Evolutionary conservation across 352 stramenopile species (phyloP).

Genomic region (Thalassiosira pacifica): DNA sequence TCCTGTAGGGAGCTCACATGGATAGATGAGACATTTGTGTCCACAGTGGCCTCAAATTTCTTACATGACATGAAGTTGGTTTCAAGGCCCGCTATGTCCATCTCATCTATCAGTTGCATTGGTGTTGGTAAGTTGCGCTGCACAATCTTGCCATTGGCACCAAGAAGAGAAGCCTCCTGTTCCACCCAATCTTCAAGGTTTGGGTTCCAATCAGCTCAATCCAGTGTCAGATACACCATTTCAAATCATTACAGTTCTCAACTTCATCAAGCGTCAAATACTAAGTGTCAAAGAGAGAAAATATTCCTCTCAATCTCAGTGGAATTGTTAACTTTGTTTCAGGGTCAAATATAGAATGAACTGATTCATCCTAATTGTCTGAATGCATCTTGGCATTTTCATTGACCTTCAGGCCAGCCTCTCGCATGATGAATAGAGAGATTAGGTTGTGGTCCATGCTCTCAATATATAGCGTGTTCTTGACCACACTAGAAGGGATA

Average conservation of each 20-base stretch:
- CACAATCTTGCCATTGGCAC: background rate
- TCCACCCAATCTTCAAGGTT: slow-evolving; percentile 3
- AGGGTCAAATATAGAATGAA: slow-evolving; percentile 42
- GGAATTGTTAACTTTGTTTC: slow-evolving; percentile 52
- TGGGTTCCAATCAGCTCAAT: too few species aligned
- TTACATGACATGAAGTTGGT: too few species aligned
- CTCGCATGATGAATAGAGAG: slow-evolving; percentile 62
- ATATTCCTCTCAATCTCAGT: slow-evolving; percentile 53
- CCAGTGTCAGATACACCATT: too few species aligned
- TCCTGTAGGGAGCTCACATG: too few species aligned
- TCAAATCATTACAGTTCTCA: slow-evolving; percentile 16
- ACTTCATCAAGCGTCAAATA: slow-evolving; percentile 36
- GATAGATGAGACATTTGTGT: too few species aligned
- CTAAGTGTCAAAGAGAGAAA: slow-evolving; percentile 61
- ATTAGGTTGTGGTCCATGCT: slow-evolving; percentile 67
- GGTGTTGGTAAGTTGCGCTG: background rate
- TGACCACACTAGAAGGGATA: slow-evolving; percentile 56
- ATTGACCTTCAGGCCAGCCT: slow-evolving; percentile 57
- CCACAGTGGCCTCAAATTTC: too few species aligned
- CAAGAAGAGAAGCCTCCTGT: slow-evolving; percentile 10
- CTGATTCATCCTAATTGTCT: background rate
- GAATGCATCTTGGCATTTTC: slow-evolving; percentile 62
- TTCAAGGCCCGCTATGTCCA: too few species aligned
- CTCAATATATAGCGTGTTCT: slow-evolving; percentile 59
- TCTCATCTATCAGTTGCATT: background rate